Conservation (phyloP, 148 eudicot species). For the Arbutus unedo region DNA sequence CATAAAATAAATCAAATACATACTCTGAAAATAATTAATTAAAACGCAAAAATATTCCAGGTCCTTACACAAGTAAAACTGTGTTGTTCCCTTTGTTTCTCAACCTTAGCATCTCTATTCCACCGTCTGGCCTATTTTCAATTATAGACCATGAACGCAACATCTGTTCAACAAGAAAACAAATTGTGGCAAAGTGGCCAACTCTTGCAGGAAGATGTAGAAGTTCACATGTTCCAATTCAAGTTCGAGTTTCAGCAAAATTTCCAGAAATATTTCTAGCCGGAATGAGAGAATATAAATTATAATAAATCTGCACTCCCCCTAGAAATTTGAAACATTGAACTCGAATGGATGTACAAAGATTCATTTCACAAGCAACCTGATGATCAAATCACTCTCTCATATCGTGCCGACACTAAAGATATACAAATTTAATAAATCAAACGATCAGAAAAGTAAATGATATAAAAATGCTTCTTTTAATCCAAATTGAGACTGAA, state of each 20-base stretch:
- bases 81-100: neutral
- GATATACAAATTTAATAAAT: neutral
- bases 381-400: neutral
- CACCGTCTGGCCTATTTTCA: neutral
- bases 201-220: neutral
- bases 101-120: neutral
- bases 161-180: neutral
- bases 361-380: neutral
- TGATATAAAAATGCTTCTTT: neutral
- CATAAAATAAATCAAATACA: too few species aligned
- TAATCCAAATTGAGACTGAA: neutral
- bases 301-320: neutral
- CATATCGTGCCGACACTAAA: neutral
- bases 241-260: too few species aligned
- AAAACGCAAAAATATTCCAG: too few species aligned
- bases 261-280: neutral
- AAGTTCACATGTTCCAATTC: too few species aligned
- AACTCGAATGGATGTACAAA: neutral
- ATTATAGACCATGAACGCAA: neutral
- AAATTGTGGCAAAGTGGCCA: neutral
- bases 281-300: neutral
- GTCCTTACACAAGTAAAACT: conserved; percentile 3
- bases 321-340: neutral
- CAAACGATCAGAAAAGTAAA: neutral
- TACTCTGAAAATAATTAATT: too few species aligned